Base-by-base conservation (phyloP, 176 grass and related monocot species). In the Rhynchospora breviuscula region DNA sequence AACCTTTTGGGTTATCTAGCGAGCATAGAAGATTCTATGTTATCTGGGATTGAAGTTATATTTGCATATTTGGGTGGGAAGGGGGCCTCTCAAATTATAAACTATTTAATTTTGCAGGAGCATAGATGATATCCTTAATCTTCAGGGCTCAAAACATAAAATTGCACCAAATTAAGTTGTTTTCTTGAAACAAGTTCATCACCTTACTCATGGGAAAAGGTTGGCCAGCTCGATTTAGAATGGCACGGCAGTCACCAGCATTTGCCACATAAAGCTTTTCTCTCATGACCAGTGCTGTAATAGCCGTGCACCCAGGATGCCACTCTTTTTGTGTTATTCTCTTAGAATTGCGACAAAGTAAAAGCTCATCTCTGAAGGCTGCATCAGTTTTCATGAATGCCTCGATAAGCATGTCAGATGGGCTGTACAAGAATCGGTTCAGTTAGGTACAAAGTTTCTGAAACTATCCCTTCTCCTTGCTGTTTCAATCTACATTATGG, bases 261-360 rank as follows among this genome's bases (percentile, higher is more conserved):
- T 98, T 98, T 83, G 95, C 95, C 80, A 98, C 92, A 69, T 88
- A 98, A 88, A 95, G 91, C 13, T 89, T 95, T 80, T 98, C 94
- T 82, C 82, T 88, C n/a, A 93, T 79, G 71, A 95, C 79, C 60
- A 98, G 19, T 65, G 92, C 91, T 67, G 92, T 88, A 75, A 95
- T 78, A 76, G 92, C 92, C 3, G 95, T 95, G 86, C 95, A 98
- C 51, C 95, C 95, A 85, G 92, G 95, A 91, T 98, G 92, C 92
- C 92, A 98, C 7, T 95, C 86, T 84, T 93, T 93, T 83, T 86
- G 74, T 9, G 72, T 65, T 77, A 91, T 89, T 89, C 81, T 93
- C 92, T 91, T 98, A 63, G 89, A 91, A 62, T 93, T 94, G 31
- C 84, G 81, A 60, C 93, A 86, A 69, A 91, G 23, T 40, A 83